Percentiles rank a stretch among this genome's conserved stretches.
Conservation (phyloP, 2,329 filamentous ascomycete genomes). For the Plectosphaerella sp. region DNA sequence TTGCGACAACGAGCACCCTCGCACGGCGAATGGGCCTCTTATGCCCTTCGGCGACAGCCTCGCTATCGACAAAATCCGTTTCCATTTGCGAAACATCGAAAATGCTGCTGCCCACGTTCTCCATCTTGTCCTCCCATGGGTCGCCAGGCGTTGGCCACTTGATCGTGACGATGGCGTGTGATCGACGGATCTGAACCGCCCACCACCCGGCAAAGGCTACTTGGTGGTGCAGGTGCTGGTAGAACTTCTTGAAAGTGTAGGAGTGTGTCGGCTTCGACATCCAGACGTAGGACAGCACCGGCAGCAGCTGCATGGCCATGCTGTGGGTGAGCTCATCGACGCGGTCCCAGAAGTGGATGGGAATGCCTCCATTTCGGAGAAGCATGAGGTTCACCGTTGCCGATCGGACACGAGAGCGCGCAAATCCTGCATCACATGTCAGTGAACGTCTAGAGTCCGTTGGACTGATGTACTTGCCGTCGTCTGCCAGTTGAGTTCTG, state of each 20-base stretch:
- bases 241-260: constrained; percentile 4
- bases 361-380: constrained; percentile 8
- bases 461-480: constrained; percentile 16
- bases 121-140: constrained; percentile 9
- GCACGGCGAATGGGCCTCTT: background rate
- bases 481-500: constrained; percentile 15
- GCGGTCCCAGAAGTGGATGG: constrained; percentile 22
- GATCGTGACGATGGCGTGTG: constrained; percentile 12
- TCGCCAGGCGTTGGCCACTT: constrained; percentile 25
- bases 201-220: constrained; percentile 25
- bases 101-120: background rate
- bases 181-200: constrained; percentile 19
- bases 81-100: too few species aligned
- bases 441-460: background rate
- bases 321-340: constrained; percentile 21
- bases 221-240: constrained; percentile 21
- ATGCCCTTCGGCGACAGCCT: too few species aligned
- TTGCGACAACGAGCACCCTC: background rate
- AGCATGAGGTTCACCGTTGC: constrained; percentile 19
- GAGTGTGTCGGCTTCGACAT: constrained; percentile 1
- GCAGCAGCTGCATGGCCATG: constrained; percentile 17
- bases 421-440: constrained; percentile 18
- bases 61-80: too few species aligned
- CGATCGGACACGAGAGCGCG: constrained; percentile 19
- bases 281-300: constrained; percentile 14